Evolutionary conservation across 2,329 filamentous ascomycete species (phyloP).

Genomic region (Aphanoascus verrucosus): DNA sequence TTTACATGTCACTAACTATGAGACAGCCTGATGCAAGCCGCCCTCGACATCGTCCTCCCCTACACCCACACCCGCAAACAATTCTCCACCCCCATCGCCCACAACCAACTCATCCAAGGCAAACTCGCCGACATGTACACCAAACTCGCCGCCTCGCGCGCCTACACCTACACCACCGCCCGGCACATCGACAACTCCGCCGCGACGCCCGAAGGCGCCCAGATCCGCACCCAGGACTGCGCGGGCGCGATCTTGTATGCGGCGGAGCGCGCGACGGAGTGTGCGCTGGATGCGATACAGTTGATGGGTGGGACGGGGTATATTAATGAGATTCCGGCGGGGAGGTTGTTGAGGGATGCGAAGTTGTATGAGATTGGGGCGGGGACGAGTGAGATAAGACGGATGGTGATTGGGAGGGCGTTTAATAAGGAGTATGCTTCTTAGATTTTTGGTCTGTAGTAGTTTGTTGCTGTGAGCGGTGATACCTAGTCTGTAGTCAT

Average conservation of each 20-base stretch:
- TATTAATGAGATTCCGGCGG: constrained; percentile 87
- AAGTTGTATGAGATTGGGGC: constrained; percentile 94
- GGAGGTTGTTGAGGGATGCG: constrained; percentile 65
- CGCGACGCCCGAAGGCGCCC: constrained; percentile 14
- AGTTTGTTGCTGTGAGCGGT: background rate
- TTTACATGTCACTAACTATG: background rate
- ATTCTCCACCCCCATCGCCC: constrained; percentile 74
- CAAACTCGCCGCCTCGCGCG: constrained; percentile 69
- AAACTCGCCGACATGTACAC: constrained; percentile 97
- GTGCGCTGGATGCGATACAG: constrained; percentile 51
- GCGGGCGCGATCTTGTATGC: constrained; percentile 90
- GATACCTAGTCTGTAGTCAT: background rate
- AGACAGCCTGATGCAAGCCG: constrained; percentile 73
- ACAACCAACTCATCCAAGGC: constrained; percentile 87
- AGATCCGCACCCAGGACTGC: constrained; percentile 78
- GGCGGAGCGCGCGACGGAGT: constrained; percentile 78
- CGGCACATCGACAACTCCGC: constrained; percentile 66
- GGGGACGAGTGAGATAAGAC: constrained; percentile 83
- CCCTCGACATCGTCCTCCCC: constrained; percentile 73
- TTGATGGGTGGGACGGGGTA: constrained; percentile 92
- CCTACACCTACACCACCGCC: constrained; percentile 81
- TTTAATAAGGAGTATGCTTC: constrained; percentile 68
- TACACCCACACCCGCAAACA: constrained; percentile 84
- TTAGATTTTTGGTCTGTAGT: constrained; percentile 1
- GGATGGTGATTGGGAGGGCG: constrained; percentile 85